These are phyloP conservation scores for Ramaria rubella DNA, from an alignment of 768 basidiomycete species.

Conservation along the genomic window DNA sequence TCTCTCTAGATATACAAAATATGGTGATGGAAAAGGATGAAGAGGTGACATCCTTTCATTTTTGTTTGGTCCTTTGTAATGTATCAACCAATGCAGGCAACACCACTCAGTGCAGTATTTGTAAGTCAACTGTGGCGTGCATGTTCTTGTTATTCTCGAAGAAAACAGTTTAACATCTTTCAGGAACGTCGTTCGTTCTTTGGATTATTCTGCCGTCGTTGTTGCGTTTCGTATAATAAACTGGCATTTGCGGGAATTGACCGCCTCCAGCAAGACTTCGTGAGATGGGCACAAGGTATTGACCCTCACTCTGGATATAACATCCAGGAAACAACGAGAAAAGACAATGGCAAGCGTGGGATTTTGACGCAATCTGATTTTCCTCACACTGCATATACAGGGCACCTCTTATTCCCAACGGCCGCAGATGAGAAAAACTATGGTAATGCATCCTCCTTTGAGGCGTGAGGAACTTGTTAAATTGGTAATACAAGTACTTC, in stretches of 20 bases:
- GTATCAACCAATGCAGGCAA: slow-evolving; percentile 12
- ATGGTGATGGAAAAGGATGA: slow-evolving; percentile 56
- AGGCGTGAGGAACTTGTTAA: slow-evolving; percentile 37
- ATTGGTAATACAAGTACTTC: slow-evolving; percentile 2
- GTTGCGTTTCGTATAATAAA: slow-evolving; percentile 67
- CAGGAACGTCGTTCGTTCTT: slow-evolving; percentile 73
- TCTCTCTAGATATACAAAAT: slow-evolving; percentile 42
- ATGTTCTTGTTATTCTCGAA: neutral
- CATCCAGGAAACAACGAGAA: slow-evolving; percentile 39
- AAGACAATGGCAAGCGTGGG: slow-evolving; percentile 35
- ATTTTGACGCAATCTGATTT: neutral
- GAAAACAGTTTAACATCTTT: neutral
- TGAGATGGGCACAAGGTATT: slow-evolving; percentile 40
- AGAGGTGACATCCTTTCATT: slow-evolving; percentile 38
- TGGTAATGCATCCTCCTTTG: slow-evolving; percentile 55
- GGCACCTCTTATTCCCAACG: slow-evolving; percentile 54
- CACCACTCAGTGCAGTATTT: slow-evolving; percentile 9
- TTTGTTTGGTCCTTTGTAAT: neutral
- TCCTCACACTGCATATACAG: slow-evolving; percentile 20
- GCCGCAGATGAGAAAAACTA: slow-evolving; percentile 58
- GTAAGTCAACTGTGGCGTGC: slow-evolving; percentile 10
- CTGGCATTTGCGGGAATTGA: slow-evolving; percentile 68
- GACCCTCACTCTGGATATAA: slow-evolving; percentile 1
- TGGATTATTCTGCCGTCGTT: slow-evolving; percentile 76
- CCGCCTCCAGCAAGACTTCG: slow-evolving; percentile 60